Evolutionary conservation across 176 grass and related monocot genomes (phyloP).

Genomic region (Areca catechu): DNA sequence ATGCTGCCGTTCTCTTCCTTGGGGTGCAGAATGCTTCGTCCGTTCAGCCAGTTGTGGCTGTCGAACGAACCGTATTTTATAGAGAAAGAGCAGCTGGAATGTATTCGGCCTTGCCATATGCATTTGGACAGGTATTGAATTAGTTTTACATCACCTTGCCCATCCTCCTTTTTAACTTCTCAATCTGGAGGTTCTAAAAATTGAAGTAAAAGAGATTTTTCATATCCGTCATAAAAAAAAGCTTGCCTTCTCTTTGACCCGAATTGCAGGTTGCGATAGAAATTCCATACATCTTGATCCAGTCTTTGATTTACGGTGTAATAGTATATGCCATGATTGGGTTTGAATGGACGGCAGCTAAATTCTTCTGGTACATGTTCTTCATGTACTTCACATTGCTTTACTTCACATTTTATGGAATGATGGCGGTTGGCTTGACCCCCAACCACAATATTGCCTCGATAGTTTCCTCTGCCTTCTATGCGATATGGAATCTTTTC

Average conservation of each 20-base stretch:
- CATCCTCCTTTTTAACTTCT: background rate
- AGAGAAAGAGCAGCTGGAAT: constrained; percentile 44
- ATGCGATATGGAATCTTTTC: constrained; percentile 53
- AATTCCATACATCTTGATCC: constrained; percentile 39
- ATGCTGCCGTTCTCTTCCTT: constrained; percentile 52
- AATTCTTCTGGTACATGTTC: constrained; percentile 56
- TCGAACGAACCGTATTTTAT: constrained; percentile 46
- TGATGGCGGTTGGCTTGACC: constrained; percentile 42
- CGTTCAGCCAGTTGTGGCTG: constrained; percentile 37
- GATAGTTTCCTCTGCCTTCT: constrained; percentile 46
- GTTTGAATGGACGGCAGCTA: constrained; percentile 38
- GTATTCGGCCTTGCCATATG: constrained; percentile 53
- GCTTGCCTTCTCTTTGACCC: no score
- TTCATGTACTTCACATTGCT: constrained; percentile 65
- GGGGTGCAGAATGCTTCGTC: constrained; percentile 41
- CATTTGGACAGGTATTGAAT: constrained; percentile 30
- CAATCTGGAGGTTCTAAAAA: no score
- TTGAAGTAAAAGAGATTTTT: no score
- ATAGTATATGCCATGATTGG: constrained; percentile 45
- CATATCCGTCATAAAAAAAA: no score
- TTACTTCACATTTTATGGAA: constrained; percentile 55
- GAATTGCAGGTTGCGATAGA: constrained; percentile 33
- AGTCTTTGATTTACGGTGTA: constrained; percentile 34
- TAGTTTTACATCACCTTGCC: background rate
- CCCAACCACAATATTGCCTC: constrained; percentile 44